Evolutionary conservation across 306 rosid species (phyloP).

Genomic region (Spatholobus suberectus): DNA sequence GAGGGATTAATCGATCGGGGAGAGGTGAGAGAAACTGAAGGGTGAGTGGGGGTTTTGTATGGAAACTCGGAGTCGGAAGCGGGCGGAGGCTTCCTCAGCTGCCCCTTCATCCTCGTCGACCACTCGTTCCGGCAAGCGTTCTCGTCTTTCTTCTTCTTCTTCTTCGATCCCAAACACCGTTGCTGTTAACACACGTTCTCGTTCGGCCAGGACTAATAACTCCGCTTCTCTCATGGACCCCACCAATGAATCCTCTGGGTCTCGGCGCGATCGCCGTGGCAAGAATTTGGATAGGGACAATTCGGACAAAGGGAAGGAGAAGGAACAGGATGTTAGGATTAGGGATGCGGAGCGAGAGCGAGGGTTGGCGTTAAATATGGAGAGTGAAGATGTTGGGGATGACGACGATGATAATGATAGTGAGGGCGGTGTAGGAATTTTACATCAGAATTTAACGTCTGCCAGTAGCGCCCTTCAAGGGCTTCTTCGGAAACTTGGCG

Average conservation of each 20-base stretch:
- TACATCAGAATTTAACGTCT: constrained; percentile 79
- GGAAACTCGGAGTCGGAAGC: constrained; percentile 99
- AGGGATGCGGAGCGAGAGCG: constrained; percentile 76
- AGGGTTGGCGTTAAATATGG: constrained; percentile 62
- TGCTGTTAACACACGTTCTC: constrained; percentile 68
- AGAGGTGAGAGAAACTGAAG: constrained; percentile 46
- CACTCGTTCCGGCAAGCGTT: constrained; percentile 74
- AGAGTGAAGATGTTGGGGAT: constrained; percentile 53
- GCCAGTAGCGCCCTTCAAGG: constrained; percentile 95
- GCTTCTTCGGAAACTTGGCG: constrained; percentile 86
- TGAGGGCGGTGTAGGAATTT: constrained; percentile 74
- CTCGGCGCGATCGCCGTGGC: constrained; percentile 78
- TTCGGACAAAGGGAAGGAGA: constrained; percentile 82
- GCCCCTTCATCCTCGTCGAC: constrained; percentile 88
- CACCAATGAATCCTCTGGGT: constrained; percentile 78
- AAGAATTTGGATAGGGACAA: constrained; percentile 70
- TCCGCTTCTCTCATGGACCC: constrained; percentile 71
- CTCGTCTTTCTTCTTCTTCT: constrained; percentile 61
- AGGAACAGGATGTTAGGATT: constrained; percentile 69
- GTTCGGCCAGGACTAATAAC: constrained; percentile 52
- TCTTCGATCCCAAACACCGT: constrained; percentile 17
- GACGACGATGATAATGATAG: constrained; percentile 83
- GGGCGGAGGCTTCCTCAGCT: constrained; percentile 99
- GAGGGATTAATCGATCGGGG: constrained; percentile 50
- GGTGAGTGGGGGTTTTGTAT: constrained; percentile 86